Evolutionary conservation across 169 alveolate genomes (phyloP), one percentile per base, ranked within the genome.

Genomic region (Cyclospora cayetanensis): DNA sequence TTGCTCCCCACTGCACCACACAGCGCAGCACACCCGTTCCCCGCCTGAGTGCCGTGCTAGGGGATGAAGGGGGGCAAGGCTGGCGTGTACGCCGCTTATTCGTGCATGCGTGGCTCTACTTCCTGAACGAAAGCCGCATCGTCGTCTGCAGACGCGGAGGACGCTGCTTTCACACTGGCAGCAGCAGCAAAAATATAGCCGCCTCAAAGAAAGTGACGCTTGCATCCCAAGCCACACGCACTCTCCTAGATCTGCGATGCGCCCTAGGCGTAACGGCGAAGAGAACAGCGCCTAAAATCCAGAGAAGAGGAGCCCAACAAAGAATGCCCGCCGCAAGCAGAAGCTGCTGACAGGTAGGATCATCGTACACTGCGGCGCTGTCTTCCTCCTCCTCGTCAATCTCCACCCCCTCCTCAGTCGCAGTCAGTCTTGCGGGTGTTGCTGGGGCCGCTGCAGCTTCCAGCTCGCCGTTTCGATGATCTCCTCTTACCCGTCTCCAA

Each of bases 261-360:
- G n/a, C 76, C n/a, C 37, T 46, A 11, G 77, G 90, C 11, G 90
- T 80, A 4, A 80, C 90, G 37, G 29, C 50, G 72, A 55, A 80
- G 29, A 80, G 74, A 39, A 80, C 41, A 11, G 72, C 60, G 39
- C 90, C 90, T 4, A 80, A 27, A 20, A 80, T 39, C 90, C 90
- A 80, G 7, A 80, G 76, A 4, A 80, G 50, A 1, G 90, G 90
- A 37, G 65, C 60, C 90, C 90, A 80, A 53, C 90, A 80, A 5
- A 80, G 72, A 20, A 55, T 34, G 90, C 90, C 90, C 18, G 39
- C 39, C 37, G 65, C 76, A 15, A 80, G 90, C 52, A 80, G 90
- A 52, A 80, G 74, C 76, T 80, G 90, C 35, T 80, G 90, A 35
- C 90, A 80, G 46, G 55, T n/a, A 37, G 90, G 90, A 37, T 80